These are phyloP conservation scores for Vanrija humicola DNA, from an alignment of 1,284 basidiomycete genomes.

Conservation along the genomic window DNA sequence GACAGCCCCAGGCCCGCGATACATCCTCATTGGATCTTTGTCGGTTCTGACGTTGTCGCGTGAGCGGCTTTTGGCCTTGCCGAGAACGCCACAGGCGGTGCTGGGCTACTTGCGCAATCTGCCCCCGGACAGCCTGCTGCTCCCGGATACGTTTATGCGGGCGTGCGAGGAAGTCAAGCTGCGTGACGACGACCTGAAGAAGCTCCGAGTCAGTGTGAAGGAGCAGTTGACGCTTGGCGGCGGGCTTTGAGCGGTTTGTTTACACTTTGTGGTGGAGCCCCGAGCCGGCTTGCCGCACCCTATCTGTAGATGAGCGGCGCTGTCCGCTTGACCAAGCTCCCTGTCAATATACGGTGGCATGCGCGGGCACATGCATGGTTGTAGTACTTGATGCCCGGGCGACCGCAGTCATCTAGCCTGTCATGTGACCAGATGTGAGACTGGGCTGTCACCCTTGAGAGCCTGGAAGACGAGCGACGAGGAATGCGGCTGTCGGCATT, in stretches of 20 bases:
- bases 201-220: conserved; percentile 35
- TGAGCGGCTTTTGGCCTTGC: conserved; percentile 35
- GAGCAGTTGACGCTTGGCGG: conserved; percentile 24
- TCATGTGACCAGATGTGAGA: too few relatives aligned
- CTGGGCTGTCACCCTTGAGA: too few relatives aligned
- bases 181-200: conserved; percentile 42
- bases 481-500: too few relatives aligned
- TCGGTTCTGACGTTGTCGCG: conserved; percentile 57
- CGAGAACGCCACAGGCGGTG: conserved; percentile 22
- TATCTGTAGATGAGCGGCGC: too few relatives aligned
- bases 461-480: too few relatives aligned
- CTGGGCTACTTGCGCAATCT: conserved; percentile 35
- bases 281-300: too few relatives aligned
- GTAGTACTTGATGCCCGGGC: too few relatives aligned
- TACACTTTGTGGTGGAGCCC: too few relatives aligned
- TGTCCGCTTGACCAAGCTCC: too few relatives aligned
- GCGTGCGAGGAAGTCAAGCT: conserved; percentile 40
- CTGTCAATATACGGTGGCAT: too few relatives aligned
- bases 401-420: too few relatives aligned
- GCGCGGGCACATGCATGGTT: too few relatives aligned
- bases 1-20: conserved; percentile 61
- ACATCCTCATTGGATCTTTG: conserved; percentile 73
- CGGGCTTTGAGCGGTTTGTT: neutral
- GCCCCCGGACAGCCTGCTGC: conserved; percentile 43
- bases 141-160: conserved; percentile 44